Base-by-base conservation (phyloP, 345 rosid species). In the Hevea brasiliensis region DNA sequence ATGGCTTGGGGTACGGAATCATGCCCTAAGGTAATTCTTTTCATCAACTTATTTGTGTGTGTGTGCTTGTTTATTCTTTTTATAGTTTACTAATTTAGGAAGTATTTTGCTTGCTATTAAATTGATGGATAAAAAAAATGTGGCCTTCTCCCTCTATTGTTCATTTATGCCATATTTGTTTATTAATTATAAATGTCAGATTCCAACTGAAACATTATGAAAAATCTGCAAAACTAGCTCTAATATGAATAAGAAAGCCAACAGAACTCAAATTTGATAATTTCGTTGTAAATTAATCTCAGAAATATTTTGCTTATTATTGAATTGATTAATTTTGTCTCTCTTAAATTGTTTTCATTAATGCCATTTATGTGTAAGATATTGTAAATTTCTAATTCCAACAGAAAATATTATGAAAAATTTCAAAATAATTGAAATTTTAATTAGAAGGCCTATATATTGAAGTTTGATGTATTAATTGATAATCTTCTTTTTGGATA, bases 1-100 rank as follows among this genome's bases (percentile, higher is more conserved):
- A 89, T 93, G 98, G 97, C 96, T 60, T 93, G 98, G 98, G 98
- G 98, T 23, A 93, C 92, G 55, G 88, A 90, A 76, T 88, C 98
- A 74, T 93, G 98, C 81, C 98, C 98, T 6, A 93, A 89, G 97
- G 98, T 93, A 85, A 32, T 74, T 20, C 29, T 77, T 70, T 71
- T 32, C 17, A 50, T n/a, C 42, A 44, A 45, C 23, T 55, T n/a
- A n/a, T n/a, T n/a, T n/a, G n/a, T n/a, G n/a, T 63, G 27, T 42
- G 35, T 47, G 23, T 7, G 1, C 40, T 66, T 47, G 5, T 66
- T 4, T 2, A 10, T 48, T 66, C 17, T 37, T 24, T 47, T 48
- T 48, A 3, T 27, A 15, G 58, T 48, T 48, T 29, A 32, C 14
- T 20, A 27, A 50, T n/a, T 37, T 15, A 40, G 23, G 11, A 26